Base-by-base conservation (phyloP, 306 rosid genomes). In the Sindora glabra region DNA sequence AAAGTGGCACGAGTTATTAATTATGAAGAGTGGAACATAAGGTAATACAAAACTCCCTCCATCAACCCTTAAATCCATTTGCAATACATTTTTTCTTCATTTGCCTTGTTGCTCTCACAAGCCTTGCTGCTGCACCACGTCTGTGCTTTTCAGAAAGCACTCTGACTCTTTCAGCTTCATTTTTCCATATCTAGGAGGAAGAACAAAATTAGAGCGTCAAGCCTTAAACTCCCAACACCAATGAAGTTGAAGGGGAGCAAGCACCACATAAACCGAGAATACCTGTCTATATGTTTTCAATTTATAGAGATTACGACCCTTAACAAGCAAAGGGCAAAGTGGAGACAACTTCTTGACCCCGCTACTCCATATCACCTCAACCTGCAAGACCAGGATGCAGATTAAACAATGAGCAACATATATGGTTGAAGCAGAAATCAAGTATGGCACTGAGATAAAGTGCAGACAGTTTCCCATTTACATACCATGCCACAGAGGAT, bases 261-360 rank as follows among this genome's bases (percentile, higher is more conserved):
- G 2, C 6, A 45, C 32, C 8, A 44, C 15, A 64, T 12, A 2
- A 19, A 32, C 54, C 27, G 66, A 67, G 32, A 15, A 59, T 66
- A 83, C 96, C 87, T 71, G 89, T 83, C 89, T 79, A 76, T 77
- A 81, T 21, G 96, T 83, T 77, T 70, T 81, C 79, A 65, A 59
- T 68, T 67, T 86, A 62, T 89, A 89, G 61, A 89, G 96, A 65
- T 89, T 89, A 10, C 91, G 87, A 11, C 95, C 96, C 85, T 86
- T 89, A 25, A 89, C 83, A 62, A 89, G 95, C 71, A 86, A 52
- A 68, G 89, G 83, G 71, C 38, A 81, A 42, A 81, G 85, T 5
- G 79, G 78, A 48, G 79, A 64, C 75, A 89, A 61, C 57, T 76
- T 79, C 71, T 61, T 73, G 56, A 57, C 46, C 24, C 96, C 95